A percentile compares a stretch with the other conserved stretches of the same genome.
Evolutionary conservation across 257 asterid genomes (phyloP).

Genomic region (Solanum clarkiae): DNA sequence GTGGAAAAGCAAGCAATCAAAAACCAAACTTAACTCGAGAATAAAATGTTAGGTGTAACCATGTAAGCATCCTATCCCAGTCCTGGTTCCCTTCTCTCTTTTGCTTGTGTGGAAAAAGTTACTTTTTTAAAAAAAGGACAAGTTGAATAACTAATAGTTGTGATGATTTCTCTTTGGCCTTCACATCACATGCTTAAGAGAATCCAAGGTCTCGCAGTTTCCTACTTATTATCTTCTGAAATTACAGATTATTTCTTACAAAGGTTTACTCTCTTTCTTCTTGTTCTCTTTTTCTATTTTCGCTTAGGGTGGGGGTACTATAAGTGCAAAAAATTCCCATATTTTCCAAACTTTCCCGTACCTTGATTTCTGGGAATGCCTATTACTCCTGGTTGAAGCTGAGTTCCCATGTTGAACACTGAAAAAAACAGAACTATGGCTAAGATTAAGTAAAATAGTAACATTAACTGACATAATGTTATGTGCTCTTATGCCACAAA

Average conservation of each 20-base stretch:
- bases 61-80: not conserved
- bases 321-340: not conserved
- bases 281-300: not conserved
- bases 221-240: not conserved
- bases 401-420: slow-evolving; percentile 8
- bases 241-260: not conserved
- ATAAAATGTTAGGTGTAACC: not conserved
- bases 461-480: not conserved
- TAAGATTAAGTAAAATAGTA: not conserved
- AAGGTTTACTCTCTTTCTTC: not conserved
- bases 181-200: not conserved
- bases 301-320: not conserved
- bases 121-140: not conserved
- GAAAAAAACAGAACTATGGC: not conserved
- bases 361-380: slow-evolving; percentile 6
- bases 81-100: not conserved
- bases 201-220: not conserved
- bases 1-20: not conserved
- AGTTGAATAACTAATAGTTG: not conserved
- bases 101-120: not conserved
- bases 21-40: not conserved
- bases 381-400: slow-evolving; percentile 10
- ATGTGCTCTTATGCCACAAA: not conserved
- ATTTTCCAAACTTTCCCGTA: not conserved
- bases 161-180: not conserved